phyloP scores from a whole-genome alignment of 1,139 yeast genomes.

The Kluyveromyces sp. region DNA sequence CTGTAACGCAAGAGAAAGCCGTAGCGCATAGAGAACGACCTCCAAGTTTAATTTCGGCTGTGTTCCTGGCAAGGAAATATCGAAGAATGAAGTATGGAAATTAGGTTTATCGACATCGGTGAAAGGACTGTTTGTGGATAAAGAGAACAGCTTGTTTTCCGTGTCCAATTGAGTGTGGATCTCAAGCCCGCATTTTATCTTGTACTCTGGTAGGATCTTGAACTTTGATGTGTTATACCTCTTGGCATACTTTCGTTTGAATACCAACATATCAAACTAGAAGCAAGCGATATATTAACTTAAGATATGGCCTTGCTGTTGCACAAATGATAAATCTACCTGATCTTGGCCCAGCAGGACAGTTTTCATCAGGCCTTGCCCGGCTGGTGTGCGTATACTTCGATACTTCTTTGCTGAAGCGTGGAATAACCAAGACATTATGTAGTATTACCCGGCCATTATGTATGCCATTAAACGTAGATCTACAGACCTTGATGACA shows the following conservation, averaged over 20 bases:
- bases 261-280: slow-evolving; percentile 1
- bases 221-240: slow-evolving; percentile 3
- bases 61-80: slow-evolving; percentile 86
- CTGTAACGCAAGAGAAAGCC: slow-evolving; percentile 65
- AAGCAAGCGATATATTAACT: too few species aligned
- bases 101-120: slow-evolving; percentile 51
- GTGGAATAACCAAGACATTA: too few species aligned
- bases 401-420: too few species aligned
- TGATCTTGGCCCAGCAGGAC: too few species aligned
- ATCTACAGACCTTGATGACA: too few species aligned
- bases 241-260: slow-evolving; percentile 4
- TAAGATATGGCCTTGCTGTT: too few species aligned
- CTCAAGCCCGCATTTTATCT: slow-evolving; percentile 81
- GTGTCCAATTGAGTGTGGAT: slow-evolving; percentile 87
- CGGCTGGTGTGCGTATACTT: too few species aligned
- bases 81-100: slow-evolving; percentile 67
- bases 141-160: slow-evolving; percentile 64
- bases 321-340: too few species aligned
- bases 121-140: slow-evolving; percentile 40
- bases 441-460: too few species aligned
- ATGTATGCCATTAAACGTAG: too few species aligned
- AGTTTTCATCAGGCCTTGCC: too few species aligned
- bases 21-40: slow-evolving; percentile 63
- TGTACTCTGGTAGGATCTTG: slow-evolving; percentile 18
- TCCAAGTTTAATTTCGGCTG: slow-evolving; percentile 78